Conservation (phyloP, 495 filamentous ascomycete genomes). For the Tuber umbilicatum region DNA sequence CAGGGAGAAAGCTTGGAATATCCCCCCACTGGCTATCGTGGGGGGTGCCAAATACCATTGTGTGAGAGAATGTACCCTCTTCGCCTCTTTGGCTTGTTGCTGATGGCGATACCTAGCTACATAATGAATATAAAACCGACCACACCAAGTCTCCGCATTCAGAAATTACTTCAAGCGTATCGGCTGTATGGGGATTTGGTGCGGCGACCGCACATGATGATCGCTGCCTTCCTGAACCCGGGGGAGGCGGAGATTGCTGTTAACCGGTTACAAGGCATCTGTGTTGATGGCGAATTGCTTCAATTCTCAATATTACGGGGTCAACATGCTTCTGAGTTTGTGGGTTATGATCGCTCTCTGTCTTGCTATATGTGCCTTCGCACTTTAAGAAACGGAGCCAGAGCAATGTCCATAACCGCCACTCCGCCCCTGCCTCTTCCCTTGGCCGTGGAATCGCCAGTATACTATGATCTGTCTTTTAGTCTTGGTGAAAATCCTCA, state of each 20-base stretch:
- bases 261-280: neutral
- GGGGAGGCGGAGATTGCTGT: neutral
- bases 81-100: neutral
- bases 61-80: neutral
- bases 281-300: neutral
- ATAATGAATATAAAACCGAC: neutral
- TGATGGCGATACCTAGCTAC: neutral
- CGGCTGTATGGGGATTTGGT: neutral
- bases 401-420: neutral
- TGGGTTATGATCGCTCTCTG: neutral
- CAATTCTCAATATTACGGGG: neutral
- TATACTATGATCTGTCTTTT: neutral
- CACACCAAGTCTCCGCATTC: neutral
- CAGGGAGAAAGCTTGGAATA: neutral
- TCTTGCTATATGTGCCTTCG: constrained; percentile 2
- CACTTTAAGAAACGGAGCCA: neutral
- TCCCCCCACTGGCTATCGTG: neutral
- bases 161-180: neutral
- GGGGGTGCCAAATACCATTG: neutral
- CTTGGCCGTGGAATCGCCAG: neutral
- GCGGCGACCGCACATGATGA: constrained; percentile 1
- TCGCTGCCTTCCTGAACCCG: neutral
- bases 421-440: neutral
- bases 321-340: neutral
- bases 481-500: neutral